phyloP scores from a whole-genome alignment of 2,329 filamentous ascomycete species.

The Aureobasidium vineae region DNA sequence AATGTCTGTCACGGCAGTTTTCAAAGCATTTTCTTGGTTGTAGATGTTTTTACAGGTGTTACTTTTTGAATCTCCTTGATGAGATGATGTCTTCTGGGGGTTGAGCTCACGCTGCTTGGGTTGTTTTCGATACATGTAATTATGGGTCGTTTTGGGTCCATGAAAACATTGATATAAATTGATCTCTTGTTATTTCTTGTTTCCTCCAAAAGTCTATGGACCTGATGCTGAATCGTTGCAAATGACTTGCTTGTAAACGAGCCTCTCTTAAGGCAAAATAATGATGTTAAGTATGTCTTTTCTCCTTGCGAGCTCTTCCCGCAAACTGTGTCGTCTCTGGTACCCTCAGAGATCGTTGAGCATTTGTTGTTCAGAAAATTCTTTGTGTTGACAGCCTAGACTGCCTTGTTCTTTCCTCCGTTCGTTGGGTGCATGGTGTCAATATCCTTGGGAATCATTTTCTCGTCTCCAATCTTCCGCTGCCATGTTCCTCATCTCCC shows the following conservation, averaged over 20 bases:
- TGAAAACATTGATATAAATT: background rate
- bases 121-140: constrained; percentile 4
- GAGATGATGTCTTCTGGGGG: background rate
- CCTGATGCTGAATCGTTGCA: background rate
- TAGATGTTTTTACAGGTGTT: background rate
- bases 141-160: background rate
- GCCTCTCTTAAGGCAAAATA: too few species aligned
- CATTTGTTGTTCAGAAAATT: too few species aligned
- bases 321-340: background rate
- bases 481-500: background rate
- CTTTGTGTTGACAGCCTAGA: background rate
- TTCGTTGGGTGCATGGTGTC: too few species aligned
- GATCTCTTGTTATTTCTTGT: background rate
- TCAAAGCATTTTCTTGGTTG: constrained; percentile 1
- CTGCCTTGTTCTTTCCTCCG: background rate
- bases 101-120: constrained; percentile 3
- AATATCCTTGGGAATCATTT: too few species aligned
- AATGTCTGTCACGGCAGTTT: constrained; percentile 7
- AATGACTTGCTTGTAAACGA: background rate
- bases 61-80: background rate
- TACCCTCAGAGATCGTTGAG: background rate
- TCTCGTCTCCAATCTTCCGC: too few species aligned
- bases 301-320: background rate
- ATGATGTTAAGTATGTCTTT: background rate
- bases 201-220: background rate